Percentiles rank a stretch among this genome's conserved stretches.
Conservation (phyloP, 2,329 filamentous ascomycete species). For the Cladosporium sp. region DNA sequence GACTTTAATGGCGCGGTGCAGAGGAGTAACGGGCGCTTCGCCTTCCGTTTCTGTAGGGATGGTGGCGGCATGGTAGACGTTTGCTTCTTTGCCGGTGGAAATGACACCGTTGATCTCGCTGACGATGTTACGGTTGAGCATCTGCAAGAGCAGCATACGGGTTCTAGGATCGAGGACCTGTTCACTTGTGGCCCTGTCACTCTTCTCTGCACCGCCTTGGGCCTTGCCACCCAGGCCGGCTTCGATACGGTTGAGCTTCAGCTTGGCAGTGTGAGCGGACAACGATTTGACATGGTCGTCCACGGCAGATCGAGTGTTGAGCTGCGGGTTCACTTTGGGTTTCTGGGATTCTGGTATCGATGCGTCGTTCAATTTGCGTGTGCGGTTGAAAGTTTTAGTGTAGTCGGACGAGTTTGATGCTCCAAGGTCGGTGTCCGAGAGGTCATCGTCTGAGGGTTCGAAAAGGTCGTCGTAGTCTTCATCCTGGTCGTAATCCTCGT, state of each 20-base stretch:
- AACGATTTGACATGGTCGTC: constrained; percentile 87
- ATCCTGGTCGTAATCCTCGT: constrained; percentile 29
- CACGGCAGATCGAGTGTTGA: constrained; percentile 73
- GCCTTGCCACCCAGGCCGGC: constrained; percentile 50
- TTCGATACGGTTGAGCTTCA: constrained; percentile 66
- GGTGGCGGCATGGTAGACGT: constrained; percentile 87
- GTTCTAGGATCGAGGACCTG: constrained; percentile 92
- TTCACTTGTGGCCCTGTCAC: constrained; percentile 88
- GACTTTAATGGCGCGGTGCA: constrained; percentile 90
- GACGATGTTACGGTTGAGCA: constrained; percentile 88
- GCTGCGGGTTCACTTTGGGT: constrained; percentile 70
- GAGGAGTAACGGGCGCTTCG: constrained; percentile 39
- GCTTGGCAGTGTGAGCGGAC: constrained; percentile 78
- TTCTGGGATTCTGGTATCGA: constrained; percentile 49
- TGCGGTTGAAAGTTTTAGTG: constrained; percentile 85
- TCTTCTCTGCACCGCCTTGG: constrained; percentile 58
- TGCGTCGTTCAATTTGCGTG: constrained; percentile 61
- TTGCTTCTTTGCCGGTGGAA: constrained; percentile 96
- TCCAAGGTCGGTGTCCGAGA: constrained; percentile 57
- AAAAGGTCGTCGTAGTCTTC: constrained; percentile 60
- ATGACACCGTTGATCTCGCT: constrained; percentile 92
- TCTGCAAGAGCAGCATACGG: constrained; percentile 89
- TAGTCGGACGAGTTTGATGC: constrained; percentile 62
- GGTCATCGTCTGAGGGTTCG: constrained; percentile 50
- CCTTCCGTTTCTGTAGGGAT: constrained; percentile 48